These are phyloP conservation scores for Macrocybe sp. DNA, from an alignment of 1,284 basidiomycete species.

Conservation along the genomic window DNA sequence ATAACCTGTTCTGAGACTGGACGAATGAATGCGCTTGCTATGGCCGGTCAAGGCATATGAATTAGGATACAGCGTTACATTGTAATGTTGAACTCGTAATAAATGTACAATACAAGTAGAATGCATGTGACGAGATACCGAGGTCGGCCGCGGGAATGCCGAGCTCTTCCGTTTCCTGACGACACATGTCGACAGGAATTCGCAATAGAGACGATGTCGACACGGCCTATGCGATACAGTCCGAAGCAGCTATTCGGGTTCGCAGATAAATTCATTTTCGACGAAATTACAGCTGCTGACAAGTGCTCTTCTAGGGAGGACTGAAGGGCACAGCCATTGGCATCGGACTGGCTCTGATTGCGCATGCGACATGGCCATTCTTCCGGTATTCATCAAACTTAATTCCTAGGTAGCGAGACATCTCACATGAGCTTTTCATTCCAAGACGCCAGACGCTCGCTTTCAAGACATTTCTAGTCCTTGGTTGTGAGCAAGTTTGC, in stretches of 20 bases:
- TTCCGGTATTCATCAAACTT: conserved; percentile 50
- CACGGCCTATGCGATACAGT: conserved; percentile 49
- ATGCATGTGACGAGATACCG: too few species aligned
- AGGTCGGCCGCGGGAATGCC: too few species aligned
- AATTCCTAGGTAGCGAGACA: not conserved
- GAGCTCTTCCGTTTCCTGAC: too few species aligned
- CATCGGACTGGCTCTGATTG: conserved; percentile 54
- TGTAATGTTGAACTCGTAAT: too few species aligned
- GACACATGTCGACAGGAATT: conserved; percentile 36
- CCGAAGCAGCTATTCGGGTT: conserved; percentile 46
- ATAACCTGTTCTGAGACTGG: too few species aligned
- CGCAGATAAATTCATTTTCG: conserved; percentile 12
- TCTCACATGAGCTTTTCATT: not conserved
- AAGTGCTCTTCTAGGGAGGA: conserved; percentile 46
- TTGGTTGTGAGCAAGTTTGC: conserved; percentile 39
- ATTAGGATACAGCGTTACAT: too few species aligned
- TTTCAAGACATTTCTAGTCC: conserved; percentile 74
- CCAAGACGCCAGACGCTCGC: conserved; percentile 72
- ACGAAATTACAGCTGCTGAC: conserved; percentile 4
- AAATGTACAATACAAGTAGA: too few species aligned
- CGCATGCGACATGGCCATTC: conserved; percentile 72
- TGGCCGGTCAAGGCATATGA: too few species aligned
- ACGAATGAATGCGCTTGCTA: too few species aligned
- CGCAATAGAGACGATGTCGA: conserved; percentile 48
- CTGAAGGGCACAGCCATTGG: conserved; percentile 45